Evolutionary conservation across 768 basidiomycete genomes (phyloP).

Genomic region (Mycena rosella): DNA sequence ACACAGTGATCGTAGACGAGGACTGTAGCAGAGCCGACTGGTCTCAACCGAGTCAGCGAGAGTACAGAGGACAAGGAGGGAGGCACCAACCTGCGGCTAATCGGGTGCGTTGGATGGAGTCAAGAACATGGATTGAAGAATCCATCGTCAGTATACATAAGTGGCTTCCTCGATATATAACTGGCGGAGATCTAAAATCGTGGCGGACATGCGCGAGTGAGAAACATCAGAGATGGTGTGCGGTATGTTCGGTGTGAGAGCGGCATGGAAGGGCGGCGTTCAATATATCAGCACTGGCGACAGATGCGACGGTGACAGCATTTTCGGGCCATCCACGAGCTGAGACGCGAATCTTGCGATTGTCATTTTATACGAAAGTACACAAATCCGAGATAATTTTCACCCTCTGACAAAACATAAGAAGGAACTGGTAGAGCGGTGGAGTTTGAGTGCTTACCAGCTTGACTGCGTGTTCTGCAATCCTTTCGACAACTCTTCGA

Average conservation of each 20-base stretch:
- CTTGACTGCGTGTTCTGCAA: slow-evolving; percentile 36
- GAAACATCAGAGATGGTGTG: slow-evolving; percentile 13
- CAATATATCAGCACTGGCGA: background rate
- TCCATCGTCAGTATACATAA: slow-evolving; percentile 5
- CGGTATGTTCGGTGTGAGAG: background rate
- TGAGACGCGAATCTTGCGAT: background rate
- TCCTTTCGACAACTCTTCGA: slow-evolving; percentile 66
- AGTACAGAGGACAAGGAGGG: background rate
- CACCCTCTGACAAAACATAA: background rate
- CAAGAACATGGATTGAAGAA: background rate
- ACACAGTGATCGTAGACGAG: slow-evolving; percentile 19
- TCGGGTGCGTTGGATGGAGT: slow-evolving; percentile 21
- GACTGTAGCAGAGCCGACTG: slow-evolving; percentile 15
- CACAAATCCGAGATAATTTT: background rate
- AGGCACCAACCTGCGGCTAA: slow-evolving; percentile 14
- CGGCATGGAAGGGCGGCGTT: background rate
- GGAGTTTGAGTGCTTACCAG: background rate
- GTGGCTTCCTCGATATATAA: background rate
- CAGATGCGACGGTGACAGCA: background rate
- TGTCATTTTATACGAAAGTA: background rate
- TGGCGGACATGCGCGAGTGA: slow-evolving; percentile 8
- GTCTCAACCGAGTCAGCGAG: background rate
- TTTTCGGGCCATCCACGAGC: background rate
- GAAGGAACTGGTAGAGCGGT: background rate
- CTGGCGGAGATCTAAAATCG: slow-evolving; percentile 2